phyloP scores from a whole-genome alignment of 108 stramenopile species.

The Cyclotella sp. region DNA sequence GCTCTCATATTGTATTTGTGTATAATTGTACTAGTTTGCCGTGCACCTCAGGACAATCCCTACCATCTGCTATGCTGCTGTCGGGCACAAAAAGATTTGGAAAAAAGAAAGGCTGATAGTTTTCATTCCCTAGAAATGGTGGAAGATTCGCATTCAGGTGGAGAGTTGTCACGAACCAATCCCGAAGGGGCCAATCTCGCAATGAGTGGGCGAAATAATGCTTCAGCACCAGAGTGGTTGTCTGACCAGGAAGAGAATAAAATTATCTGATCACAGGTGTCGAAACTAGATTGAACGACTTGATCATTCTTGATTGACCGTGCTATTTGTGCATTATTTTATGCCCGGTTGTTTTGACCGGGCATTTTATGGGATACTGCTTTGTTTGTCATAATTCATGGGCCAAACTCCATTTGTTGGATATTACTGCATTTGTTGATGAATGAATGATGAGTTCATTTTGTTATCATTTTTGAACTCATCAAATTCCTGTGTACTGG shows the following conservation, averaged over 20 bases:
- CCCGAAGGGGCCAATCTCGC: slow-evolving; percentile 12
- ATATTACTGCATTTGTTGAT: too few species aligned
- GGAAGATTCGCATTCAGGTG: not conserved
- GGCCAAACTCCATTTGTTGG: too few species aligned
- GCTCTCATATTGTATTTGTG: slow-evolving; percentile 25
- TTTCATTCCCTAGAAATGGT: slow-evolving; percentile 8
- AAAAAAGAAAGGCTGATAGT: not conserved
- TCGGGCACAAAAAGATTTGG: slow-evolving; percentile 13
- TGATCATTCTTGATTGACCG: too few species aligned
- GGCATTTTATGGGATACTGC: too few species aligned
- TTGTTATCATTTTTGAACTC: too few species aligned
- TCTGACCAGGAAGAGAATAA: slow-evolving; percentile 42
- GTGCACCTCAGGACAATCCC: slow-evolving; percentile 35
- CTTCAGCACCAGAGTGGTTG: slow-evolving; percentile 29
- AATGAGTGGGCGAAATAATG: slow-evolving; percentile 15
- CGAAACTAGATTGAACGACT: too few species aligned
- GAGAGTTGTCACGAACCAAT: not conserved
- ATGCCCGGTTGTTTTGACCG: too few species aligned
- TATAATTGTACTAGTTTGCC: slow-evolving; percentile 29
- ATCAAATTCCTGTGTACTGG: too few species aligned
- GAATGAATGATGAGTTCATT: too few species aligned
- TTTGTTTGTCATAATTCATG: too few species aligned
- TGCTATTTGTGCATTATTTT: too few species aligned
- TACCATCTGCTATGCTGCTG: slow-evolving; percentile 19
- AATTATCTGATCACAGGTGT: slow-evolving; percentile 17